Conservation (phyloP, 148 eudicot species). For the Rhododendron griersonianum region DNA sequence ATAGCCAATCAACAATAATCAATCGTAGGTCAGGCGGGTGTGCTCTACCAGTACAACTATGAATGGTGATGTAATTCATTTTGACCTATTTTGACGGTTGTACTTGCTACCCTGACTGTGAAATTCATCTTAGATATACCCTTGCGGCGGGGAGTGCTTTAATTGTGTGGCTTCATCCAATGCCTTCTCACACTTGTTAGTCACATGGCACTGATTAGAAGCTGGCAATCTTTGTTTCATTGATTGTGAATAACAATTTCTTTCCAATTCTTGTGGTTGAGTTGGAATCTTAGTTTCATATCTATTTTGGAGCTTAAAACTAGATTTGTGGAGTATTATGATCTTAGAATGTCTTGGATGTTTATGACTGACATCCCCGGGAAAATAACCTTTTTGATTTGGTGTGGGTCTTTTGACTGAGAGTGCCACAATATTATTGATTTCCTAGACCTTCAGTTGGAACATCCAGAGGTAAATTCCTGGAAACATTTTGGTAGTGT, state of each 20-base stretch:
- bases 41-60: too few relatives aligned
- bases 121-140: neutral
- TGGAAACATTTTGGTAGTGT: neutral
- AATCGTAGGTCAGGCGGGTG: neutral
- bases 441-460: neutral
- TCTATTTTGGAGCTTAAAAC: neutral
- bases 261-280: neutral
- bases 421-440: neutral
- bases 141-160: neutral
- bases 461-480: neutral
- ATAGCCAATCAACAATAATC: neutral
- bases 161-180: neutral
- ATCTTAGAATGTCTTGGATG: neutral
- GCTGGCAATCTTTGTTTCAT: neutral
- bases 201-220: neutral
- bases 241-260: neutral
- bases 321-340: neutral
- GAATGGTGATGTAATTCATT: too few relatives aligned
- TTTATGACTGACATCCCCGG: neutral
- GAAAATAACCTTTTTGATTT: neutral
- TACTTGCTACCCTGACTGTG: neutral
- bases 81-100: neutral
- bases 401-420: neutral
- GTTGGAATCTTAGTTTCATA: neutral
- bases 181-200: neutral